Percentiles rank a stretch among this genome's conserved stretches.
Conservation (phyloP, 805 yeast genomes). For the Jamesozyma gamospora region DNA sequence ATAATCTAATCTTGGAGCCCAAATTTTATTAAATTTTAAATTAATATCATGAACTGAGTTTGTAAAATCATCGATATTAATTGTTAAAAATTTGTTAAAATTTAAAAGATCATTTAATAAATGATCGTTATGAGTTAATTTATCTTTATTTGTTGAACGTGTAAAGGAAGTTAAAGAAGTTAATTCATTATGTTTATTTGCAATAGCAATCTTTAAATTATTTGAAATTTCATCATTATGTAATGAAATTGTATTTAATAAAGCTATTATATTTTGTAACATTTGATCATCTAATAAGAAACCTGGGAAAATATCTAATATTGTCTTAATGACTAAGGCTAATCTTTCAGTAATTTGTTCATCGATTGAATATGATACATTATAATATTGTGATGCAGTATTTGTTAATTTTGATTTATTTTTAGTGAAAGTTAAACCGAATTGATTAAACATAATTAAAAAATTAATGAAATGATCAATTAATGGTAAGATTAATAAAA, state of each 20-base stretch:
- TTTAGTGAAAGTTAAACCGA: conserved; percentile 29
- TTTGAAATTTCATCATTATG: conserved; percentile 43
- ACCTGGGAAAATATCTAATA: conserved; percentile 54
- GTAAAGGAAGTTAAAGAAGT: conserved; percentile 28
- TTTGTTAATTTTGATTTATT: conserved; percentile 17
- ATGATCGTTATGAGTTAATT: conserved; percentile 8
- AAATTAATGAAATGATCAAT: conserved; percentile 39
- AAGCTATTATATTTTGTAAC: conserved; percentile 45
- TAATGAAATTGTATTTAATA: conserved; percentile 39
- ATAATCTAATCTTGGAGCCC: conserved; percentile 77
- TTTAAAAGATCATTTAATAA: conserved; percentile 16
- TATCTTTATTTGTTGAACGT: too few relatives aligned
- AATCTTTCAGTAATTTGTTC: conserved; percentile 41
- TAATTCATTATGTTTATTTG: conserved; percentile 40
- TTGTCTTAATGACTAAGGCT: conserved; percentile 42
- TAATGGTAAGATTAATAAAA: conserved; percentile 46
- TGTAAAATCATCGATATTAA: conserved; percentile 47
- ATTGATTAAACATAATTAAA: conserved; percentile 37
- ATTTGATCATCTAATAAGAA: conserved; percentile 55
- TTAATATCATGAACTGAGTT: conserved; percentile 58
- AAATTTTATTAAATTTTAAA: conserved; percentile 47
- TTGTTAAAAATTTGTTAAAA: conserved; percentile 42
- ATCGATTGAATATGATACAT: conserved; percentile 29
- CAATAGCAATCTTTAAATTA: conserved; percentile 42
- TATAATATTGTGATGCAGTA: conserved; percentile 15